Conservation (phyloP, 805 yeast genomes). For the Nakazawaea siamensis region DNA sequence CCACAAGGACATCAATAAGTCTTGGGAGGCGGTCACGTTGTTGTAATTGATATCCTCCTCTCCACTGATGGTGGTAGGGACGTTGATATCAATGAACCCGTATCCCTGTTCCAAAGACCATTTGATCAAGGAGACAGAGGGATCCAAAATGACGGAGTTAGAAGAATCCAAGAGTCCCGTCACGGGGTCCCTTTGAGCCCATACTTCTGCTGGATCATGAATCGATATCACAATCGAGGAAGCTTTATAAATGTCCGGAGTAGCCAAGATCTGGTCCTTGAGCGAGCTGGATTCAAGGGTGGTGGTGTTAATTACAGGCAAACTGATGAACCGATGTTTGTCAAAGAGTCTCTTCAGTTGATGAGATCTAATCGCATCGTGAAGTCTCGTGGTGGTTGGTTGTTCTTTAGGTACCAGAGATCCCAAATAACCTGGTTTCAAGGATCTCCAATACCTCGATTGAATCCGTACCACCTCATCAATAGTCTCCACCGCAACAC, state of each 20-base stretch:
- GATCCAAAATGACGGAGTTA: constrained; percentile 68
- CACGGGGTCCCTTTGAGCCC: constrained; percentile 79
- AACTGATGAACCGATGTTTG: constrained; percentile 48
- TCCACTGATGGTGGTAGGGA: constrained; percentile 51
- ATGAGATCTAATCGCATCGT: constrained; percentile 67
- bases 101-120: constrained; percentile 53
- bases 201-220: constrained; percentile 88
- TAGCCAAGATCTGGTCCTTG: constrained; percentile 62
- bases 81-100: constrained; percentile 78
- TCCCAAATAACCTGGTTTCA: constrained; percentile 56
- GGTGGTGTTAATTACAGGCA: constrained; percentile 47
- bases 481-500: constrained; percentile 71
- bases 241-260: constrained; percentile 57
- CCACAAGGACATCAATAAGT: constrained; percentile 74
- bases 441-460: constrained; percentile 79
- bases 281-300: constrained; percentile 31
- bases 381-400: constrained; percentile 30
- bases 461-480: constrained; percentile 77
- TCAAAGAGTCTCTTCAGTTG: constrained; percentile 54
- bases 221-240: constrained; percentile 62
- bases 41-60: constrained; percentile 46
- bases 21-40: constrained; percentile 65
- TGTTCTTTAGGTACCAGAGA: constrained; percentile 18
- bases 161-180: constrained; percentile 72
- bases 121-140: constrained; percentile 59